Base-by-base conservation (phyloP, 108 stramenopile species). In the Licmophora abbreviata region DNA sequence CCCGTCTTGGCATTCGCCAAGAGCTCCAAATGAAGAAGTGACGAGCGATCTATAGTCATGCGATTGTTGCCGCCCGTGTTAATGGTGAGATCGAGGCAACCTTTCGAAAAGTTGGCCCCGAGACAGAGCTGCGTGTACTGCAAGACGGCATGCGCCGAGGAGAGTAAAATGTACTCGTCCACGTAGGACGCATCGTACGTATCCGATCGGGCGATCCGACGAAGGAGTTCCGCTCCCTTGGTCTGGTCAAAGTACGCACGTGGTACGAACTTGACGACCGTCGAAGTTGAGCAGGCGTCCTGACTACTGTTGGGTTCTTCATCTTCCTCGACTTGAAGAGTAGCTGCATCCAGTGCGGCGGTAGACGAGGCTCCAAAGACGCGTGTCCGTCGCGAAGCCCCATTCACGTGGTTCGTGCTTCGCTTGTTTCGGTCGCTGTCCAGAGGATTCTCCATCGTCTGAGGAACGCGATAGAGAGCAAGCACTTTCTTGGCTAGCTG, bases 181-280 rank as follows among this genome's bases (percentile, higher is more conserved):
- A 86, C 69, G 18, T 84, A 44, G 0, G 69, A 44, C 24, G 83
- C 56, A 61, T 83, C 79, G 67, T 83, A 89, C 17, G 83, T 80
- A 18, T 81, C 83, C 18, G 61, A 53, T 15, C 92, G 63, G 8
- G 85, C 77, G 3, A 93, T 48, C 37, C 64, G 55, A 12, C 62
- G 67, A 9, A 93, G 68, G 1, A 87, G 56, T 27, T 87, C 85
- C 23, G 85, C 83, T 0, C 92, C 92, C 50, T 80, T 84, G 27
- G 87, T 89, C 56, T 93, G 92, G 48, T 93, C 92, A 56, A 93
- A 93, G 67, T 58, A 89, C 14, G 71, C 59, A 35, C 92, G 66
- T 4, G 92, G 79, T 25, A 93, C 57, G 54, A 89, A 89, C 63
- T 93, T 93, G 61, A 93, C 81, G 0, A 85, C 66, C 5, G 80